Base-by-base conservation (phyloP, 2,329 filamentous ascomycete species). In the Magnaporthales sp. region DNA sequence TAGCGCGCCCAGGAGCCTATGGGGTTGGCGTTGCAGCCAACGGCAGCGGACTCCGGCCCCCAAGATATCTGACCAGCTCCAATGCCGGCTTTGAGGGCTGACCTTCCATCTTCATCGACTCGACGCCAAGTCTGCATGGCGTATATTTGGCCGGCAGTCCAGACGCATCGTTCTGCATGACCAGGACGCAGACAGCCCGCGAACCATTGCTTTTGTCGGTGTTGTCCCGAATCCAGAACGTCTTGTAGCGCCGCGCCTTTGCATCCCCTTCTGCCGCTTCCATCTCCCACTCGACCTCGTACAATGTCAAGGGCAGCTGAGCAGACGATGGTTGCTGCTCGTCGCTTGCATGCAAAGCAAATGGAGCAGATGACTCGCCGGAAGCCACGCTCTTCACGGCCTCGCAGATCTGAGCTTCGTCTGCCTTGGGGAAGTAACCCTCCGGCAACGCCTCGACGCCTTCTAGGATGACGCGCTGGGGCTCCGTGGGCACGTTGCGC, bases 391-490 rank as follows among this genome's bases (percentile, higher is more conserved):
- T 61, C 22, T 68, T 65, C 26, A 13, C 61, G 27, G 67, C 61
- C 22, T 31, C 13, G 22, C 13, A 46, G n/a, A 56, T 68, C 31
- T 27, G 67, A 67, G 22, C 56, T 58, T 60, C 56, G 22, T 60
- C 56, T 15, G 13, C 24, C 10, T 4, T 24, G 31, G 63, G 22
- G 26, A 54, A 29, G 11, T 26, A 26, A 11, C 51, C 63, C 2
- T 51, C 24, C 31, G 32, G 31, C n/a, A 74, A 70, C 1, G 69
- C 68, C 66, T 74, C 73, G 0, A 75, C 69, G 13, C 77, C 74
- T 27, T 76, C 73, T 5, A 84, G 68, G 56, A 84, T 78, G 10
- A 81, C 69, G 26, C 81, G 75, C 69, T 75, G 77, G 9, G 38
- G 31, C 11, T 32, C 63, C 13, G 24, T 10, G 19, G 31, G 26